These are phyloP conservation scores for Irpex sp. DNA, from an alignment of 1,284 basidiomycete species.

Conservation along the genomic window DNA sequence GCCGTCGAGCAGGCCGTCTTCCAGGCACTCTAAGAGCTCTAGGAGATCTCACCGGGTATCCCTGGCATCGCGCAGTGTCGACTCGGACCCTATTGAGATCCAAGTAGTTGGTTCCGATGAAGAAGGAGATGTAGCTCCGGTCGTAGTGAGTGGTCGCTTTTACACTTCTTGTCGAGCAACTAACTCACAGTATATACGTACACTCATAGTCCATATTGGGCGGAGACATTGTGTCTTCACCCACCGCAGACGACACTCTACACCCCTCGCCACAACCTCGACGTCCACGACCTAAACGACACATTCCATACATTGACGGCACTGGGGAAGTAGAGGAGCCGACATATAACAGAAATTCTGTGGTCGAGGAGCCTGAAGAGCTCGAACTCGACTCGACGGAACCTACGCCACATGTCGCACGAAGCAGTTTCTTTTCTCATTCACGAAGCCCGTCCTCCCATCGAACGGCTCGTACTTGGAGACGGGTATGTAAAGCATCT, in stretches of 20 bases:
- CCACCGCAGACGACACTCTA: background rate
- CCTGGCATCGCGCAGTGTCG: background rate
- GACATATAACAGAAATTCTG: background rate
- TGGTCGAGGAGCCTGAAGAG: too few relatives aligned
- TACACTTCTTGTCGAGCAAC: background rate
- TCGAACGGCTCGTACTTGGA: background rate
- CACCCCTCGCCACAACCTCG: background rate
- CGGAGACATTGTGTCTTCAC: background rate
- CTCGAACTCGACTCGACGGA: background rate
- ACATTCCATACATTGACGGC: background rate
- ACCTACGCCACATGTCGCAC: background rate
- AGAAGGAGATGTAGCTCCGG: background rate
- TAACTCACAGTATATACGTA: background rate
- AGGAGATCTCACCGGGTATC: background rate
- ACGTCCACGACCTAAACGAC: background rate
- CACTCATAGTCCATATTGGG: background rate
- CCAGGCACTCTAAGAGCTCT: background rate
- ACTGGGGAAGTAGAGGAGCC: background rate
- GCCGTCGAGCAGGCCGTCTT: background rate
- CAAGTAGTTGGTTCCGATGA: background rate
- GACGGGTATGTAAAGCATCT: background rate
- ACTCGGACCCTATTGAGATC: background rate
- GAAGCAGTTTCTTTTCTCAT: background rate
- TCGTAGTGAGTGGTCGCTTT: background rate
- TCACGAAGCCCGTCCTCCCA: background rate